phyloP scores from a whole-genome alignment of 352 stramenopile genomes.

The Pythium insidiosum region DNA sequence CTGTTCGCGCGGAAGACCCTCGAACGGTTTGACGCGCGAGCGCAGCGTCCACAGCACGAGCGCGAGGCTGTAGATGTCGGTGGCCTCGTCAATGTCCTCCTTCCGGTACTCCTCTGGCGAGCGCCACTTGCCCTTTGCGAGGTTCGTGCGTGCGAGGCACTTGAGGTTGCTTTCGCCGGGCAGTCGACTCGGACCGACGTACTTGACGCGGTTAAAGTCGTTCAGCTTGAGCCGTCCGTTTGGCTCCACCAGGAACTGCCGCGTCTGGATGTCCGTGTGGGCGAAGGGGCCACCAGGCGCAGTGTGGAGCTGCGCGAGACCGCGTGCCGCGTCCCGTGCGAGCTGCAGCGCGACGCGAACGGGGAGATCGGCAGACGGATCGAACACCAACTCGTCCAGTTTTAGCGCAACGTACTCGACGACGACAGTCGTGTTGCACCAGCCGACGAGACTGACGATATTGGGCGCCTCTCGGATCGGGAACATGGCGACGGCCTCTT shows the following conservation, averaged over 20 bases:
- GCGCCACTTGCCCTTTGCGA: constrained; percentile 76
- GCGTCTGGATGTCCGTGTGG: constrained; percentile 75
- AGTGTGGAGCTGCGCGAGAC: constrained; percentile 58
- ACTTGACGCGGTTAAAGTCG: constrained; percentile 80
- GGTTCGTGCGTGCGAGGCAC: constrained; percentile 50
- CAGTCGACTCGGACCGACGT: constrained; percentile 32
- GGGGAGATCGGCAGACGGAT: constrained; percentile 27
- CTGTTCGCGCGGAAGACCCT: constrained; percentile 26
- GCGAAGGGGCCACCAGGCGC: constrained; percentile 54
- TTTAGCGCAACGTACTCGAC: constrained; percentile 64
- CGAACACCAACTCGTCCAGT: constrained; percentile 55
- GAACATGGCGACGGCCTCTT: constrained; percentile 64
- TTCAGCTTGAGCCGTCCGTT: constrained; percentile 57
- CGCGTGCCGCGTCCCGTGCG: constrained; percentile 40
- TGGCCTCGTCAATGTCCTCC: constrained; percentile 36
- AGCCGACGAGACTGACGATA: constrained; percentile 61
- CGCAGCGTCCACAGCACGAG: constrained; percentile 58
- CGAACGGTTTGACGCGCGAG: constrained; percentile 38
- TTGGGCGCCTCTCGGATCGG: constrained; percentile 59
- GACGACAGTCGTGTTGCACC: constrained; percentile 70
- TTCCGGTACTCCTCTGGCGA: constrained; percentile 63
- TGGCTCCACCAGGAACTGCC: constrained; percentile 68
- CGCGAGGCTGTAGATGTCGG: constrained; percentile 67
- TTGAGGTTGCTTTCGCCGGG: constrained; percentile 29
- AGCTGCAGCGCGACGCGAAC: constrained; percentile 42